Conservation (phyloP, 768 basidiomycete species). For the Pulveroboletus sp. region DNA sequence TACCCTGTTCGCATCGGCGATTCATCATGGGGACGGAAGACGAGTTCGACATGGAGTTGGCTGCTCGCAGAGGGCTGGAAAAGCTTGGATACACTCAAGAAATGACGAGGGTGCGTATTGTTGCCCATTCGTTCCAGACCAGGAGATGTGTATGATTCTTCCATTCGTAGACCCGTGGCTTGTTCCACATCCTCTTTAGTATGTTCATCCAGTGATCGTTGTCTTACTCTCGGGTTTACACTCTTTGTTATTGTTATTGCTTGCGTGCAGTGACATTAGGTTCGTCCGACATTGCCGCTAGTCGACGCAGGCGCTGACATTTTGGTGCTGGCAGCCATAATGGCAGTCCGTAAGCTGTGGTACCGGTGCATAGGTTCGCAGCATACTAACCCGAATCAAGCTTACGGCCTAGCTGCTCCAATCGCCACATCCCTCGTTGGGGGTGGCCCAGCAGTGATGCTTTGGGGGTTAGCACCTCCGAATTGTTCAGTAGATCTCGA, state of each 20-base stretch:
- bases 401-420: conserved; percentile 53
- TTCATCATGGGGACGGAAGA: conserved; percentile 13
- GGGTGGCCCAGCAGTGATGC: conserved; percentile 52
- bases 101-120: conserved; percentile 41
- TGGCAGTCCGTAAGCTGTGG: conserved; percentile 53
- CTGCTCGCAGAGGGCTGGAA: conserved; percentile 37
- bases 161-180: conserved; percentile 40
- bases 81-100: conserved; percentile 55
- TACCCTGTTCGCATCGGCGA: not conserved
- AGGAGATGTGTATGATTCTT: not conserved
- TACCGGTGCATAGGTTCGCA: not conserved
- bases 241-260: not conserved
- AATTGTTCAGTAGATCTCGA: no score
- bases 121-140: not conserved
- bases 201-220: conserved; percentile 14
- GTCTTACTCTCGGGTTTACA: not conserved
- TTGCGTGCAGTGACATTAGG: conserved; percentile 43
- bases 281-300: conserved; percentile 16
- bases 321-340: conserved; percentile 39
- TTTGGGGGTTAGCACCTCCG: conserved; percentile 46
- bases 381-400: conserved; percentile 27
- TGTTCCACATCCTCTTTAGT: conserved; percentile 54
- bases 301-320: conserved; percentile 1
- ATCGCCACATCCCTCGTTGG: conserved; percentile 51
- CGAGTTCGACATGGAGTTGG: conserved; percentile 17